phyloP scores from a whole-genome alignment of 1,284 basidiomycete genomes.

The Blastosporella zonata region DNA sequence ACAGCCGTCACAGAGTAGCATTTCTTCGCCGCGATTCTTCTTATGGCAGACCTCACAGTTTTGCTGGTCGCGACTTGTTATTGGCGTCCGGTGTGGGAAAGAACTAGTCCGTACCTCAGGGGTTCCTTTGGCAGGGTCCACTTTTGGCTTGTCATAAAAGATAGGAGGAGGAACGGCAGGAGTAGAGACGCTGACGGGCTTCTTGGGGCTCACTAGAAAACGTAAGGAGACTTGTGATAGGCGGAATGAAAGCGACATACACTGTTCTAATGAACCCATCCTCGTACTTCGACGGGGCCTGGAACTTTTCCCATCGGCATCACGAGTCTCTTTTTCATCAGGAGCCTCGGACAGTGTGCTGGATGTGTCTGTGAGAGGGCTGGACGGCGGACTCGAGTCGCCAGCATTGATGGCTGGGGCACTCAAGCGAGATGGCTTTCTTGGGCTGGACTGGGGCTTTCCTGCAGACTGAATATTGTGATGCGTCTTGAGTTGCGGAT shows the following conservation, averaged over 20 bases:
- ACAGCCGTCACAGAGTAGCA: slow-evolving; percentile 96
- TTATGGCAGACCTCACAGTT: slow-evolving; percentile 90
- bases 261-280: slow-evolving; percentile 42
- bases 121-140: slow-evolving; percentile 38
- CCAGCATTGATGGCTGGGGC: slow-evolving; percentile 32
- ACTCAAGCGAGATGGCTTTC: slow-evolving; percentile 33
- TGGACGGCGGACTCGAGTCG: slow-evolving; percentile 57
- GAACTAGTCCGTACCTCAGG: slow-evolving; percentile 46
- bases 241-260: slow-evolving; percentile 25
- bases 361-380: slow-evolving; percentile 68
- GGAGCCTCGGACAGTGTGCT: slow-evolving; percentile 78
- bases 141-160: slow-evolving; percentile 45
- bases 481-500: slow-evolving; percentile 36
- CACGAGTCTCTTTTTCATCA: slow-evolving; percentile 64
- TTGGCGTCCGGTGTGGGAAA: slow-evolving; percentile 28
- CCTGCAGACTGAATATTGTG: slow-evolving; percentile 38
- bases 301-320: slow-evolving; percentile 34
- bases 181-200: slow-evolving; percentile 27
- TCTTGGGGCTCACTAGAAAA: slow-evolving; percentile 35
- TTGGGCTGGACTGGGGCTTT: slow-evolving; percentile 22
- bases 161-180: slow-evolving; percentile 41
- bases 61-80: slow-evolving; percentile 42
- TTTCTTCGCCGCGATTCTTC: slow-evolving; percentile 84
- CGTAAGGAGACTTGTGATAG: slow-evolving; percentile 3
- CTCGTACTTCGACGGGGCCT: slow-evolving; percentile 43